Evolutionary conservation across 2,329 filamentous ascomycete genomes (phyloP).

Genomic region (Falciphora oryzae): DNA sequence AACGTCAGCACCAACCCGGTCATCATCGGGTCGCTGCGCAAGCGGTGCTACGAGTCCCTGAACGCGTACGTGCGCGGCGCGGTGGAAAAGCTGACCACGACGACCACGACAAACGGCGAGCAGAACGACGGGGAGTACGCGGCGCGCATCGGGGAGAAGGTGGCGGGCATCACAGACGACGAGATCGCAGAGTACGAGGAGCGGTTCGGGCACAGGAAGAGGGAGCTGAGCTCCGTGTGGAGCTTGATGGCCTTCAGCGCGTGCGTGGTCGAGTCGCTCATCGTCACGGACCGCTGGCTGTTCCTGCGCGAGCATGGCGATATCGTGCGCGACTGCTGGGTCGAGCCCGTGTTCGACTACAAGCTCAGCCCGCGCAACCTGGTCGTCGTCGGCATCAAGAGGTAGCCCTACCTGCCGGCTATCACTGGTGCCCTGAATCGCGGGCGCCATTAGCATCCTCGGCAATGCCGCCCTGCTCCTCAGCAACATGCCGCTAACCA

Average conservation of each 20-base stretch:
- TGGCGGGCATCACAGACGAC: conserved; percentile 65
- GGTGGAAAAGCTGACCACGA: conserved; percentile 63
- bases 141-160: conserved; percentile 56
- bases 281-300: conserved; percentile 85
- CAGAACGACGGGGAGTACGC: conserved; percentile 46
- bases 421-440: background rate
- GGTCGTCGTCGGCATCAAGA: conserved; percentile 86
- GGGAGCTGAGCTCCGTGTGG: conserved; percentile 85
- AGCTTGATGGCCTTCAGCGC: conserved; percentile 95
- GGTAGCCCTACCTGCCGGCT: conserved; percentile 12
- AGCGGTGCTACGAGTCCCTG: conserved; percentile 72
- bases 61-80: conserved; percentile 74
- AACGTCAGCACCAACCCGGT: conserved; percentile 66
- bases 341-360: conserved; percentile 91
- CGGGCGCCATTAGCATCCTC: background rate
- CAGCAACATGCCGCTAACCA: background rate
- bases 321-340: conserved; percentile 72
- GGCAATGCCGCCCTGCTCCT: background rate
- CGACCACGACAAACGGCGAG: conserved; percentile 23
- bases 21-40: conserved; percentile 79
- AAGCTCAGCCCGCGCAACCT: conserved; percentile 79
- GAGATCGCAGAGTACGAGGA: conserved; percentile 68
- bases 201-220: conserved; percentile 59
- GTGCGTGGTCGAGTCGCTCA: conserved; percentile 78
- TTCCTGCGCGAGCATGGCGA: conserved; percentile 74